phyloP scores from a whole-genome alignment of 2,329 filamentous ascomycete genomes.

The Cladorrhinum sp. region DNA sequence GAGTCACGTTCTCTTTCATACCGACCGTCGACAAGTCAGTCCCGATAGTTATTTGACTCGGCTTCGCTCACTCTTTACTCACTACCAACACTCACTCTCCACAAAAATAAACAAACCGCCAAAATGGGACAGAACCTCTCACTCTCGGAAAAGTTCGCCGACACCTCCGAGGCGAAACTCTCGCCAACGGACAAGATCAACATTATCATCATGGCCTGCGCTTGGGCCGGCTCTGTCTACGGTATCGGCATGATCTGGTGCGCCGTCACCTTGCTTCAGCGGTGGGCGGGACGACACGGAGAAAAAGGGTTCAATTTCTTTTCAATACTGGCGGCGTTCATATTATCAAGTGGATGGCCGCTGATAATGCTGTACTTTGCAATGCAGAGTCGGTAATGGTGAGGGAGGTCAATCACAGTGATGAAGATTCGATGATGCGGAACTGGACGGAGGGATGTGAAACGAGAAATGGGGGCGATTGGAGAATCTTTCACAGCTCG shows the following conservation, averaged over 20 bases:
- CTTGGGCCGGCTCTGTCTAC: constrained; percentile 38
- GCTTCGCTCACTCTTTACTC: not conserved
- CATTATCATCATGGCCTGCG: constrained; percentile 34
- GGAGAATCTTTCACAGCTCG: not conserved
- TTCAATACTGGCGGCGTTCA: constrained; percentile 25
- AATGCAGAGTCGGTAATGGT: constrained; percentile 8
- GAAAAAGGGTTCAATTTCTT: constrained; percentile 26
- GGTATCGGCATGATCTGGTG: constrained; percentile 41
- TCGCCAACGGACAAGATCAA: constrained; percentile 31
- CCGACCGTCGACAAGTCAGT: not conserved
- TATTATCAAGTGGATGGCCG: constrained; percentile 27
- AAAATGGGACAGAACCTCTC: constrained; percentile 43
- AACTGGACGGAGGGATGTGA: not conserved
- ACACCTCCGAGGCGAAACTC: constrained; percentile 36
- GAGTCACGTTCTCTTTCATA: not conserved
- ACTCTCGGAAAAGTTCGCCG: constrained; percentile 32
- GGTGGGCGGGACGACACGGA: constrained; percentile 41
- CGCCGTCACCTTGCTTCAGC: constrained; percentile 40
- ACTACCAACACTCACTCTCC: not conserved
- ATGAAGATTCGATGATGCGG: not conserved
- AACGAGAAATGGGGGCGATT: not conserved
- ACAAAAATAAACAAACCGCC: constrained; percentile 10
- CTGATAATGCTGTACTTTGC: constrained; percentile 26
- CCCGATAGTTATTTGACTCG: not conserved
- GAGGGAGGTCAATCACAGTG: not conserved